These are phyloP conservation scores for Triticum monococcum DNA, from an alignment of 176 grass and related monocot species.

Conservation along the genomic window DNA sequence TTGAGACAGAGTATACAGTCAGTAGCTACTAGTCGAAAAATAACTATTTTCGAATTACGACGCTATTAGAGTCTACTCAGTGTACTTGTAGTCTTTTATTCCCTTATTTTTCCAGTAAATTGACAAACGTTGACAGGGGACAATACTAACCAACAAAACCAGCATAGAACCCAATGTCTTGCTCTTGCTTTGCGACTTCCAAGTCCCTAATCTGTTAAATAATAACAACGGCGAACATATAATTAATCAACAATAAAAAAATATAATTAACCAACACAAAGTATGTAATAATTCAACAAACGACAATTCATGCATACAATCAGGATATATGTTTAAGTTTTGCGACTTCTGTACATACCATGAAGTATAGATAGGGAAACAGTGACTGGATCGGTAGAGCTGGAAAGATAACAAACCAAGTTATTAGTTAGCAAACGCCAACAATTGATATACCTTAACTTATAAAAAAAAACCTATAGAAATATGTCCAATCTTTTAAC, in stretches of 20 bases:
- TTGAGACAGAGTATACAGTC: slow-evolving; percentile 25
- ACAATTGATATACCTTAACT: not conserved
- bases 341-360: slow-evolving; percentile 43
- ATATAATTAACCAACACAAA: not conserved
- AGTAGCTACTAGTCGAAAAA: not conserved
- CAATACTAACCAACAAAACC: slow-evolving; percentile 64
- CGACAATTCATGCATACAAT: not conserved
- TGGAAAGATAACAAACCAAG: slow-evolving; percentile 36
- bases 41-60: not conserved
- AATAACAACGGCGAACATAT: not conserved
- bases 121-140: not conserved
- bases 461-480: not conserved
- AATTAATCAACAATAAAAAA: not conserved
- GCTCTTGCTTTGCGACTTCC: slow-evolving; percentile 60
- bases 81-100: not conserved
- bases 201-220: slow-evolving; percentile 65
- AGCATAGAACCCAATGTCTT: slow-evolving; percentile 77
- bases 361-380: slow-evolving; percentile 71
- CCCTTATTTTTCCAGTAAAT: not conserved
- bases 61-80: not conserved
- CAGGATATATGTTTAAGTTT: not conserved
- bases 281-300: not conserved
- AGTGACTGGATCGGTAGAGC: slow-evolving; percentile 58
- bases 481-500: not conserved
- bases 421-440: not conserved